A percentile compares a stretch with the other conserved stretches of the same genome.
Conservation (phyloP, 2,329 filamentous ascomycete genomes). For the Grosmannia clavigera region DNA sequence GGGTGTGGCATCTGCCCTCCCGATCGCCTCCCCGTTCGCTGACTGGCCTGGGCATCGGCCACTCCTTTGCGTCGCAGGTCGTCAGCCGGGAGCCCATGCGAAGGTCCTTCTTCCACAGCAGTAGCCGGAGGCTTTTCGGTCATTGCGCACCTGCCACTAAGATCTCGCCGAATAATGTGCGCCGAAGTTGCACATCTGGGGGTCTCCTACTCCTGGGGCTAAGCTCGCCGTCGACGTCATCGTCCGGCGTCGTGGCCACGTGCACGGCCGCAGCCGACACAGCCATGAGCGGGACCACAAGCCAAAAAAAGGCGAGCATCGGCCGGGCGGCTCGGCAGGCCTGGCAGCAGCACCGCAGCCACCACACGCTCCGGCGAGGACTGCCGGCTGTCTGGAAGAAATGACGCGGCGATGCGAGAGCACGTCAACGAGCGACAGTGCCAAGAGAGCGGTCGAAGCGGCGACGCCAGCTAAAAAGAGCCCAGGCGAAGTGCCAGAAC, state of each 20-base stretch:
- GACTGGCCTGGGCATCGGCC: constrained; percentile 5
- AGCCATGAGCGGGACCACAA: constrained; percentile 14
- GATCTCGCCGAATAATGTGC: constrained; percentile 26
- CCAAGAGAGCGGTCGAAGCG: background rate
- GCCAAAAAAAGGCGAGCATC: constrained; percentile 18
- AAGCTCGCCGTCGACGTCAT: constrained; percentile 25
- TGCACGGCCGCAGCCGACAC: constrained; percentile 28
- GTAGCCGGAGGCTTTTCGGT: constrained; percentile 3
- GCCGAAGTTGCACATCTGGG: constrained; percentile 40
- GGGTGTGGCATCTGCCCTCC: background rate
- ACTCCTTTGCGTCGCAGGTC: constrained; percentile 1
- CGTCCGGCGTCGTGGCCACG: constrained; percentile 25
- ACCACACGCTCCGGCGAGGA: background rate
- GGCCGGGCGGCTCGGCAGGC: constrained; percentile 23
- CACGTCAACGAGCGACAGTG: background rate
- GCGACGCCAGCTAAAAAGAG: constrained; percentile 1
- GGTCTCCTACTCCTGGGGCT: constrained; percentile 39
- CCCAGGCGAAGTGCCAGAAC: constrained; percentile 3
- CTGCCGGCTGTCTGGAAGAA: background rate
- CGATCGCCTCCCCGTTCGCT: background rate
- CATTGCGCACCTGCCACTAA: background rate
- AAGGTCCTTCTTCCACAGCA: constrained; percentile 5
- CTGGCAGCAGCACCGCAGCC: constrained; percentile 19
- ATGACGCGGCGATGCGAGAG: constrained; percentile 1
- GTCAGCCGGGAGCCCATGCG: background rate